These are phyloP conservation scores for Celoporthe dispersa DNA, from an alignment of 2,329 filamentous ascomycete genomes.

Conservation along the genomic window DNA sequence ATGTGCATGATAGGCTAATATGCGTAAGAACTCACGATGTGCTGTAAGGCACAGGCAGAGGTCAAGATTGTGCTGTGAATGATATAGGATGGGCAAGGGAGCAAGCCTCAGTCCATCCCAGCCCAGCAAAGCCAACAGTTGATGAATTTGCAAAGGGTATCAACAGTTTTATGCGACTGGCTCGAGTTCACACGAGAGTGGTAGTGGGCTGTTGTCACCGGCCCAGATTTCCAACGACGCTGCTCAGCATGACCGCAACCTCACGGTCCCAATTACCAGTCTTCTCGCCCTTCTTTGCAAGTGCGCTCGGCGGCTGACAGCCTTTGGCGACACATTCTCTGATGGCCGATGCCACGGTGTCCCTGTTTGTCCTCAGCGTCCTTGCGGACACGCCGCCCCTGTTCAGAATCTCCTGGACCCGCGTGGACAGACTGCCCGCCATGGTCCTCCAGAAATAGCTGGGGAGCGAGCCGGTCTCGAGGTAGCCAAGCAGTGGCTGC, in stretches of 20 bases:
- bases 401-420: conserved; percentile 83
- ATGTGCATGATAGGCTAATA: no score
- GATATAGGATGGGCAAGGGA: background rate
- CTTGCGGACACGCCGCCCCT: conserved; percentile 84
- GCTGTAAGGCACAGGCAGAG: no score
- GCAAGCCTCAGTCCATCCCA: background rate
- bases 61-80: no score
- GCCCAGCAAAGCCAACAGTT: background rate
- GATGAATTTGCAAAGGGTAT: background rate
- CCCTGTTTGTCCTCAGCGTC: conserved; percentile 76
- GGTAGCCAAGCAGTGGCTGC: conserved; percentile 70
- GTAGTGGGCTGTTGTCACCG: conserved; percentile 37
- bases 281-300: conserved; percentile 50
- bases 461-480: conserved; percentile 85
- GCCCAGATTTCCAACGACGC: conserved; percentile 67
- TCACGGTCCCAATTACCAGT: conserved; percentile 79
- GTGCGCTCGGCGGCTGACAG: conserved; percentile 66
- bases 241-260: conserved; percentile 91
- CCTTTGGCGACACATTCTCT: conserved; percentile 82
- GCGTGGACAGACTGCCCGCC: conserved; percentile 73
- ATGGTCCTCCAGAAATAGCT: conserved; percentile 94
- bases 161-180: background rate
- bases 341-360: conserved; percentile 75
- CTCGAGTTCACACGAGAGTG: background rate
- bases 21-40: no score